These are phyloP conservation scores for Sporopachydermia lactativora DNA, from an alignment of 805 yeast species.

Conservation along the genomic window DNA sequence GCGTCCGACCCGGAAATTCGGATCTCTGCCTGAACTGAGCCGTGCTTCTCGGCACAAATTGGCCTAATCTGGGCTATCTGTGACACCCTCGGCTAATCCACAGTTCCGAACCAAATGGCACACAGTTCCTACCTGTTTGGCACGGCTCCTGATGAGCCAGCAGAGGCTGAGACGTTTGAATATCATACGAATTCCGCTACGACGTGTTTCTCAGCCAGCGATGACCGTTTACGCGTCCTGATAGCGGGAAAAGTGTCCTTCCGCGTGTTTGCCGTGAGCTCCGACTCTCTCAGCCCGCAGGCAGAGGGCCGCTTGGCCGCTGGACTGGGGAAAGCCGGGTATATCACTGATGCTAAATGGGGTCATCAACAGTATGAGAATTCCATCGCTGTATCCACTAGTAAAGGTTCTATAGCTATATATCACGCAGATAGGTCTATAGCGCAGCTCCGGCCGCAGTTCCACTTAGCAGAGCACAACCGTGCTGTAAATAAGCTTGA, in stretches of 20 bases:
- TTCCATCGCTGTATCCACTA: conserved; percentile 29
- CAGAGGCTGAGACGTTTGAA: no score
- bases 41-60: no score
- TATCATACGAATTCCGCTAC: neutral
- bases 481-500: conserved; percentile 33
- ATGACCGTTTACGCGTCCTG: conserved; percentile 15
- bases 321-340: conserved; percentile 22
- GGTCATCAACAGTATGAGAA: conserved; percentile 27
- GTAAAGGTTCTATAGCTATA: conserved; percentile 32
- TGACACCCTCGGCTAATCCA: no score
- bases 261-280: conserved; percentile 24
- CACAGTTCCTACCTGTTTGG: no score
- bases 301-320: conserved; percentile 23
- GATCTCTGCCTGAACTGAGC: no score
- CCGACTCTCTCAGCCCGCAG: conserved; percentile 13
- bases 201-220: neutral
- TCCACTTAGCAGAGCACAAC: conserved; percentile 26
- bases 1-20: no score
- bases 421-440: conserved; percentile 18
- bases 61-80: no score
- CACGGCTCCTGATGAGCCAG: no score
- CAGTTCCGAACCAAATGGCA: no score
- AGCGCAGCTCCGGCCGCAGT: conserved; percentile 18
- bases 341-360: conserved; percentile 28
- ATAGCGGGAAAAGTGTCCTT: conserved; percentile 29